phyloP scores from a whole-genome alignment of 2,329 filamentous ascomycete genomes.

The Pseudopyrenochaeta lycopersici region DNA sequence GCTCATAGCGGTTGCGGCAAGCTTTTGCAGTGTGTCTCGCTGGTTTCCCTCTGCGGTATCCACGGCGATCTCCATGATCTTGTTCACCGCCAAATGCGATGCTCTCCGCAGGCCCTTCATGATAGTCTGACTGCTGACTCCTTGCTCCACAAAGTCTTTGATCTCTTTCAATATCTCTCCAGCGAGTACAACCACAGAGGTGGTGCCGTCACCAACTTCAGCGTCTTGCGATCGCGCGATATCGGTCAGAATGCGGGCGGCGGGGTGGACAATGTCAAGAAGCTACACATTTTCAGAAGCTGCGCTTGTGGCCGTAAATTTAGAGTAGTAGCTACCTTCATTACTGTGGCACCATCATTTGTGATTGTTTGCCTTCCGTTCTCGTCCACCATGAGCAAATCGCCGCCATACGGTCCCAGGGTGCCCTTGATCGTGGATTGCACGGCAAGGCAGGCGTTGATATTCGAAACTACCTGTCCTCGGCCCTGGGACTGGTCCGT shows the following conservation, averaged over 20 bases:
- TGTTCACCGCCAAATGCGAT: constrained; percentile 92
- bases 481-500: constrained; percentile 98
- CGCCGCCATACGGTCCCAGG: constrained; percentile 94
- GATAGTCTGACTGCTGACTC: constrained; percentile 96
- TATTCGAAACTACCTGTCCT: constrained; percentile 96
- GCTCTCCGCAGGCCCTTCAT: constrained; percentile 94
- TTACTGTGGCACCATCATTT: constrained; percentile 98
- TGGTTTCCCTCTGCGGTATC: constrained; percentile 83
- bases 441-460: constrained; percentile 96
- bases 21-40: constrained; percentile 85
- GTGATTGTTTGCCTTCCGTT: constrained; percentile 98
- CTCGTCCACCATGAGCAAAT: constrained; percentile 92
- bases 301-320: neutral
- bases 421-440: constrained; percentile 96
- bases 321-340: constrained; percentile 74
- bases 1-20: constrained; percentile 97
- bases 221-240: constrained; percentile 99
- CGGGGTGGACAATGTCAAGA: constrained; percentile 97
- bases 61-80: constrained; percentile 97
- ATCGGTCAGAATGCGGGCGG: constrained; percentile 95
- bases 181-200: constrained; percentile 95
- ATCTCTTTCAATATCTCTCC: constrained; percentile 97
- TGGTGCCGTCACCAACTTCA: constrained; percentile 97
- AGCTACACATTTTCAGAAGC: constrained; percentile 65
- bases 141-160: constrained; percentile 94